A percentile compares a stretch with the other conserved stretches of the same genome.
These are phyloP conservation scores for Nakaseomyces uthaithaninus DNA, from an alignment of 1,139 yeast species.

Conservation along the genomic window DNA sequence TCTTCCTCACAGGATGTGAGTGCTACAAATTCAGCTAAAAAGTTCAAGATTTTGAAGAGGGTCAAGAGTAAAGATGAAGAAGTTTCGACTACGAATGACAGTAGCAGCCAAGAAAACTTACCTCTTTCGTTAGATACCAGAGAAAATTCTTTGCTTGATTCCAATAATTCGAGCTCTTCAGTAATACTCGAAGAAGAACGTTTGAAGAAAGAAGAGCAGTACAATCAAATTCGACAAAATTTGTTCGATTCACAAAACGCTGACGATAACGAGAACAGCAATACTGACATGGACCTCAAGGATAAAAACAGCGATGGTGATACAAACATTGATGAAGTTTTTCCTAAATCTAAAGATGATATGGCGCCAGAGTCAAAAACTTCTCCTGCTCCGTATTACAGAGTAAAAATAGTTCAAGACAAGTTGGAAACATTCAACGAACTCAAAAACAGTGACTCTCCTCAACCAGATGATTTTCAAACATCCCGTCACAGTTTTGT, in stretches of 20 bases:
- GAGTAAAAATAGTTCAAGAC: constrained; percentile 5
- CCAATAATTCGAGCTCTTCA: constrained; percentile 4
- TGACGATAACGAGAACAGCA: constrained; percentile 6
- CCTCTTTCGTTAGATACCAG: neutral
- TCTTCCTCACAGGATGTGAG: neutral
- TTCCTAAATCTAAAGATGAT: constrained; percentile 8
- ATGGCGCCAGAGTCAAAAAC: neutral
- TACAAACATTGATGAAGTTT: neutral
- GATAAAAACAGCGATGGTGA: neutral
- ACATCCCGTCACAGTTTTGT: constrained; percentile 21
- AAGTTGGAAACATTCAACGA: constrained; percentile 4
- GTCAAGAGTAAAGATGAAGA: constrained; percentile 1
- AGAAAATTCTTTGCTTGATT: constrained; percentile 1
- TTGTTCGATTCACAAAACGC: neutral
- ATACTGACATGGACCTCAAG: neutral
- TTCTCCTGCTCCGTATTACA: neutral
- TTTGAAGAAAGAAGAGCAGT: constrained; percentile 3
- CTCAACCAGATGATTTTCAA: constrained; percentile 26
- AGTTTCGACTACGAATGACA: neutral
- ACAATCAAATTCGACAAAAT: constrained; percentile 5
- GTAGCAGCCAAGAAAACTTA: constrained; percentile 3
- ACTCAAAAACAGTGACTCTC: constrained; percentile 11
- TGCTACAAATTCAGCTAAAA: neutral
- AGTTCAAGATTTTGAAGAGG: constrained; percentile 4
- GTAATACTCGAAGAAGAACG: constrained; percentile 4